Base-by-base conservation (phyloP, 2,329 filamentous ascomycete genomes). In the Stachybotrys echinatus region DNA sequence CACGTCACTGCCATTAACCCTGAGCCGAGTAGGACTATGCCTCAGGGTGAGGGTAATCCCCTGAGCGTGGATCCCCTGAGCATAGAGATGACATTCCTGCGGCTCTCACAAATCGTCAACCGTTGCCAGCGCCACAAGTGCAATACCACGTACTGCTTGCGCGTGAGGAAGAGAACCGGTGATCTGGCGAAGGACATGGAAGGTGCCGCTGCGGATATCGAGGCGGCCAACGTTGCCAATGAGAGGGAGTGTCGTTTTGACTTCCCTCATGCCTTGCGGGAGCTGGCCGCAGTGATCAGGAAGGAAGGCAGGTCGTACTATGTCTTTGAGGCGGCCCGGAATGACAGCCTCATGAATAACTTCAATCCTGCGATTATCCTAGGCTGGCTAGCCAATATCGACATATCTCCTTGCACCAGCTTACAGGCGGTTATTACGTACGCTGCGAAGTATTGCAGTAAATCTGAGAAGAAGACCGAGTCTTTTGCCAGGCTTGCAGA, bases 31-130 rank as follows among this genome's bases (percentile, higher is more conserved):
- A 37, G 31, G 31, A 37, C 31, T 37, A 37, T 37, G 31, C 31
- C 31, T 37, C 31, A 37, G 31, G 31, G 31, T 37, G 31, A 37
- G 31, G 31, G 31, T 37, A 37, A 37, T 37, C 31, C 31, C 4
- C 42, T 49, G 40, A 45, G 46, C 22, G 46, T 39, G 23, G 46
- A 46, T 46, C 31, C 48, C 6, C 48, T 46, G 19, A 31, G 42
- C 43, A 27, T 42, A 18, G 43, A 50, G 20, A 40, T 46, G 43
- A 50, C 48, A 34, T 50, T 50, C 43, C 48, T 46, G 48, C 42
- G 43, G 42, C 43, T 50, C 31, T 46, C 48, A 23, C 42, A 46
- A 46, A 46, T 50, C 22, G 42, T 50, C 42, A 50, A 50, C 48
- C 42, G 48, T 21, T 46, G 42, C 42, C 48, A 50, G 37, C 48